Evolutionary conservation across 345 rosid species (phyloP).

Genomic region (Lepidium didymum): DNA sequence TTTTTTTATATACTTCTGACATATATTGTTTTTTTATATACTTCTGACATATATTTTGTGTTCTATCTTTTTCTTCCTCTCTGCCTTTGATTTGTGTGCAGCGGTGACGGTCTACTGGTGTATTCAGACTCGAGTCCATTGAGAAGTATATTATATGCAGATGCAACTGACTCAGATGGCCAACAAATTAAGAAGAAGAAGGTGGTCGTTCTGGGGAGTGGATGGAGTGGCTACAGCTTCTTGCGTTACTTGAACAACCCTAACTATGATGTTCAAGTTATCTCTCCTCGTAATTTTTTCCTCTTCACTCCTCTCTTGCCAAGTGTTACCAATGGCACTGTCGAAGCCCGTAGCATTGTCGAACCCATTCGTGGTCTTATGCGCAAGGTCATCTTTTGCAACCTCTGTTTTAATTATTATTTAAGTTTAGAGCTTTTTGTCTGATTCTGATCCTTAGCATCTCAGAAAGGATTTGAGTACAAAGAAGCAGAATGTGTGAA

Average conservation of each 20-base stretch:
- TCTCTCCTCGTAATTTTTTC: conserved; percentile 75
- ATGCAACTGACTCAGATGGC: conserved; percentile 10
- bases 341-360: conserved; percentile 83
- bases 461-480: conserved; percentile 49
- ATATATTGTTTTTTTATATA: too few species aligned
- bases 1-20: too few species aligned
- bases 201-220: conserved; percentile 75
- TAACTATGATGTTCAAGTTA: conserved; percentile 54
- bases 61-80: neutral
- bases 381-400: conserved; percentile 36
- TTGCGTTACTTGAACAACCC: conserved; percentile 49
- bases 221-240: conserved; percentile 81
- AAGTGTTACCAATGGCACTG: conserved; percentile 74
- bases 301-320: conserved; percentile 84
- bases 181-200: conserved; percentile 43
- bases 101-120: conserved; percentile 52
- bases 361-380: conserved; percentile 65
- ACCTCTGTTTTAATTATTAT: neutral
- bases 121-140: conserved; percentile 33
- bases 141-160: neutral
- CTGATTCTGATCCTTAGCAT: neutral
- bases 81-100: conserved; percentile 18
- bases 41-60: neutral
- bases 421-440: neutral
- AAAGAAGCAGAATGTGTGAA: conserved; percentile 67